Conservation (phyloP, 805 yeast species). For the Wickerhamiella alocasiicola region DNA sequence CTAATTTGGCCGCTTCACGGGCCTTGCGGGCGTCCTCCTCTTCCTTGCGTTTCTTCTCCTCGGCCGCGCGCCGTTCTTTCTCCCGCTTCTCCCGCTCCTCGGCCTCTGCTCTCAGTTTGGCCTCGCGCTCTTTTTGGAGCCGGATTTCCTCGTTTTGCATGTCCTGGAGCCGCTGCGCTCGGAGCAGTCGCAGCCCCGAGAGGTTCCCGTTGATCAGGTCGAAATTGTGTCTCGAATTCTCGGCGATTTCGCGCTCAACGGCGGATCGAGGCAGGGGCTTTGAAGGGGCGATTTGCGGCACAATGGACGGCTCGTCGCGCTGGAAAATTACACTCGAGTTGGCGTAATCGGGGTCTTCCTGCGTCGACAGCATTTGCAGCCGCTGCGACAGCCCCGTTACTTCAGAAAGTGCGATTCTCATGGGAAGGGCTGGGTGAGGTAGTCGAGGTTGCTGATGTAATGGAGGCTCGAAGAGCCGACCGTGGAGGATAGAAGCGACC, state of each 20-base stretch:
- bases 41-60: constrained; percentile 9
- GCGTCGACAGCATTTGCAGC: background rate
- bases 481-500: no score
- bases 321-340: constrained; percentile 1
- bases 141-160: constrained; percentile 16
- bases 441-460: no score
- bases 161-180: constrained; percentile 1
- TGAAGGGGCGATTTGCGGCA: background rate
- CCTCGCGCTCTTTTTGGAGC: constrained; percentile 1
- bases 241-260: constrained; percentile 1
- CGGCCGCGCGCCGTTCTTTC: constrained; percentile 21
- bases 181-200: background rate
- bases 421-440: background rate
- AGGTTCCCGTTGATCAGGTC: background rate
- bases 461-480: no score
- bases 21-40: constrained; percentile 1
- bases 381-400: constrained; percentile 7
- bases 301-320: background rate
- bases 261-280: no score
- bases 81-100: constrained; percentile 19
- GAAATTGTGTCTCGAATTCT: background rate
- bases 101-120: constrained; percentile 10
- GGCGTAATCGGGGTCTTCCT: constrained; percentile 2
- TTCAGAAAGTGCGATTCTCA: constrained; percentile 5
- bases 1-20: constrained; percentile 10